A percentile compares a stretch with the other conserved stretches of the same genome.
Conservation (phyloP, 1,284 basidiomycete species). For the Tilletia caries region DNA sequence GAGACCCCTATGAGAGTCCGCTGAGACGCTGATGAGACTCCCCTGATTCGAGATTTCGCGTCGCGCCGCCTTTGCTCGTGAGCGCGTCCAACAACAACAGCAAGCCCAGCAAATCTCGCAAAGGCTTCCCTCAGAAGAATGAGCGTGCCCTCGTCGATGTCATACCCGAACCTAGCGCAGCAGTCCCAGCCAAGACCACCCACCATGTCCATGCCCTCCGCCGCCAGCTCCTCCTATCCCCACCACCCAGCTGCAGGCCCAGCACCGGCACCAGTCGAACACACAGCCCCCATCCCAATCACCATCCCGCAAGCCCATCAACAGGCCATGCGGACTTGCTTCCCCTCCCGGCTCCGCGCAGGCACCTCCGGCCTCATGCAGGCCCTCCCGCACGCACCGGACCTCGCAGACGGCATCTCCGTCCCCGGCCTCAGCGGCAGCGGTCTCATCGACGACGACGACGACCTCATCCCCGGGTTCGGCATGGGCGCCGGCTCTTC, state of each 20-base stretch:
- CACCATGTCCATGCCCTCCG: too few relatives aligned
- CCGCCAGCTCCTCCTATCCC: neutral
- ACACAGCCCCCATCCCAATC: neutral
- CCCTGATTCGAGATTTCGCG: too few relatives aligned
- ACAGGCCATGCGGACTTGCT: slow-evolving; percentile 79
- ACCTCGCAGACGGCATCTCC: slow-evolving; percentile 15
- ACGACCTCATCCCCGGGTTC: slow-evolving; percentile 20
- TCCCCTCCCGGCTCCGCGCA: slow-evolving; percentile 85
- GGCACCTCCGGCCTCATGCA: slow-evolving; percentile 86
- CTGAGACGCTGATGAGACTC: too few relatives aligned
- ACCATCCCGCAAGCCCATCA: slow-evolving; percentile 8
- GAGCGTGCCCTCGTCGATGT: too few relatives aligned
- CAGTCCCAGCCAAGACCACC: too few relatives aligned
- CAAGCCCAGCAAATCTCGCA: too few relatives aligned
- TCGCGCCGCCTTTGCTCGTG: too few relatives aligned
- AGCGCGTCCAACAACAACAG: too few relatives aligned
- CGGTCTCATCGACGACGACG: slow-evolving; percentile 36
- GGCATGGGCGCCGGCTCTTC: too few relatives aligned
- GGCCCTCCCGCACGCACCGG: slow-evolving; percentile 61
- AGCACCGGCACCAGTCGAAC: neutral
- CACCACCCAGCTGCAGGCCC: neutral
- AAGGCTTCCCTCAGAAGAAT: too few relatives aligned
- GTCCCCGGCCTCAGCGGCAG: neutral
- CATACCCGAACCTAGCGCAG: too few relatives aligned
- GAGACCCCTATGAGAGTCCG: too few relatives aligned